Evolutionary conservation across 257 asterid genomes (phyloP), one percentile per base, ranked within the genome.

Genomic region (Solanum appendiculatum): DNA sequence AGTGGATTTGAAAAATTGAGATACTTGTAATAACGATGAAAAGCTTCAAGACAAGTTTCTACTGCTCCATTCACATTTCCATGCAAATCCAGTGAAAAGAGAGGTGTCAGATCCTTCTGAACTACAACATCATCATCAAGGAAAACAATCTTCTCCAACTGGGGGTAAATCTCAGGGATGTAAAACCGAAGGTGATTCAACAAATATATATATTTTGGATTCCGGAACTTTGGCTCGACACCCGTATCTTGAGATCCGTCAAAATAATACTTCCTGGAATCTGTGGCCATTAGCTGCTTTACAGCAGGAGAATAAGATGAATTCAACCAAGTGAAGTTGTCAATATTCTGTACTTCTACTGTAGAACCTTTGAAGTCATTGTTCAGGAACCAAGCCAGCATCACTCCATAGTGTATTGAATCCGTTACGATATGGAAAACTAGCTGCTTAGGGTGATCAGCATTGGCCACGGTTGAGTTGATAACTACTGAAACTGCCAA

Each of bases 41-140:
- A 96, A 81, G 95, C 94, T 90, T 96, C 99, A 9, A 95, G 95
- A 87, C 99, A 96, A 15, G 99, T 96, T 89, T 96, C 99, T 42
- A 96, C 98, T 1, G 99, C 98, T 68, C 98, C 99, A 36, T 96
- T 95, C 83, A 96, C 98, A 58, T 95, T 95, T 87, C 98, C 97
- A 48, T 93, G 99, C 91, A 96, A 91, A 91, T 96, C 98, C 70
- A 96, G 85, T 4, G 94, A 93, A 87, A 95, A 96, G 8, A 96
- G 94, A 64, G 97, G 96, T 15, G 94, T 93, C 72, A 96, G 88
- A 92, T 96, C 98, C 91, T 96, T 95, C 89, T 94, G 99, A 34
- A 94, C 96, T 54, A 96, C 96, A 4, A 95, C 94, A 42, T 95
- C 99, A 23, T 95, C 98, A 12, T 95, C 98, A 4, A 96, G 97